These are phyloP conservation scores for Arthroderma sp. DNA, from an alignment of 2,329 filamentous ascomycete genomes.

Conservation along the genomic window DNA sequence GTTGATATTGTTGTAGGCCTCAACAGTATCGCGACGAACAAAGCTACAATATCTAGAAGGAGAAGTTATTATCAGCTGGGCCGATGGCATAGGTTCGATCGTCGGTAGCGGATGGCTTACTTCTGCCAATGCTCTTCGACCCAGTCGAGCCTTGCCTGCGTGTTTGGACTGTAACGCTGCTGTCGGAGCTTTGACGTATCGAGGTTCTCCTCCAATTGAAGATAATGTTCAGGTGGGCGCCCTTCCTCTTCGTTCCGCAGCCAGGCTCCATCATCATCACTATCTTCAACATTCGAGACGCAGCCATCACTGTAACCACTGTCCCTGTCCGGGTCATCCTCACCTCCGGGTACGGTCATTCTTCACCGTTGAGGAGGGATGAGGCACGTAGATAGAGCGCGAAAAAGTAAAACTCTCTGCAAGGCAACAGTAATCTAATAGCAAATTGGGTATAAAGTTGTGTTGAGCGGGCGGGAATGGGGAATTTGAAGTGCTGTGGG, in stretches of 20 bases:
- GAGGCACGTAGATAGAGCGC: neutral
- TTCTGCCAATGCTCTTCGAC: constrained; percentile 14
- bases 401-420: neutral
- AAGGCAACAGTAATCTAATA: neutral
- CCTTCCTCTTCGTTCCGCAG: constrained; percentile 8
- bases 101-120: constrained; percentile 7
- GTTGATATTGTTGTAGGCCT: neutral
- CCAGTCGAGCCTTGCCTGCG: constrained; percentile 17
- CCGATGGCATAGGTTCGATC: neutral
- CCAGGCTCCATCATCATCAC: neutral
- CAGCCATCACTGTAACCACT: neutral
- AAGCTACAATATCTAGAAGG: neutral
- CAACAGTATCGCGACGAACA: neutral
- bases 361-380: neutral
- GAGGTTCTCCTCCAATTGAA: constrained; percentile 15
- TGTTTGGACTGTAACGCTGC: constrained; percentile 17
- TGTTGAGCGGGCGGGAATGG: neutral
- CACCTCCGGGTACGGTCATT: neutral
- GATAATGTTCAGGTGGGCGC: constrained; percentile 13
- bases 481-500: too few species aligned
- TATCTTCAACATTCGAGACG: neutral
- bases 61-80: neutral
- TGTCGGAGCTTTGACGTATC: constrained; percentile 17
- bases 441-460: neutral
- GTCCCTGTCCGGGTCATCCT: neutral